These are phyloP conservation scores for Boletus speciosus DNA, from an alignment of 768 basidiomycete species.

Conservation along the genomic window DNA sequence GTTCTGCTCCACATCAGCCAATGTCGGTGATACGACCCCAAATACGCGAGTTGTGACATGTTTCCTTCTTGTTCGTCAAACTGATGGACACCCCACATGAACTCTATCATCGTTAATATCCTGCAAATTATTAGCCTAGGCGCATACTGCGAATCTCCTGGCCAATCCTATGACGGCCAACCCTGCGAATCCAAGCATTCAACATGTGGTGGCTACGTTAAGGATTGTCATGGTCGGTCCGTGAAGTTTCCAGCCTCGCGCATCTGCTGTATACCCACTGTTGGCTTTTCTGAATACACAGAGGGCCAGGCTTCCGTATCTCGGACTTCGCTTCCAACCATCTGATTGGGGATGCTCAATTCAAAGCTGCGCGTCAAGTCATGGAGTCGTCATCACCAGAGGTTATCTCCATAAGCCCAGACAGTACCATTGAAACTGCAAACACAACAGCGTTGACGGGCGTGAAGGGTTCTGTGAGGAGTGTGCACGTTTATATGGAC, in stretches of 20 bases:
- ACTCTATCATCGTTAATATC: neutral
- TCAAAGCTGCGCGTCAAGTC: slow-evolving; percentile 60
- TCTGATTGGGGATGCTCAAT: slow-evolving; percentile 69
- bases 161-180: slow-evolving; percentile 61
- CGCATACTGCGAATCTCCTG: slow-evolving; percentile 76
- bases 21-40: slow-evolving; percentile 76
- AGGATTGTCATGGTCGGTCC: slow-evolving; percentile 71
- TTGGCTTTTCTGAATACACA: slow-evolving; percentile 19
- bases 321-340: slow-evolving; percentile 75
- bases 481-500: slow-evolving; percentile 65
- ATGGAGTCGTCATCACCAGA: slow-evolving; percentile 41
- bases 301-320: slow-evolving; percentile 71
- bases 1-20: slow-evolving; percentile 42
- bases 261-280: neutral
- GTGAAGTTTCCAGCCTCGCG: slow-evolving; percentile 7
- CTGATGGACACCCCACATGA: neutral
- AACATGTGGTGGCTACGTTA: slow-evolving; percentile 66
- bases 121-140: slow-evolving; percentile 44
- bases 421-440: slow-evolving; percentile 16
- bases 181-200: slow-evolving; percentile 68
- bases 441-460: slow-evolving; percentile 33
- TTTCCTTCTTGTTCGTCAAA: neutral
- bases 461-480: slow-evolving; percentile 60
- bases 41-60: slow-evolving; percentile 56
- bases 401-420: slow-evolving; percentile 15